Evolutionary conservation across 2,329 filamentous ascomycete genomes (phyloP).

Genomic region (Hysterium pulicare): DNA sequence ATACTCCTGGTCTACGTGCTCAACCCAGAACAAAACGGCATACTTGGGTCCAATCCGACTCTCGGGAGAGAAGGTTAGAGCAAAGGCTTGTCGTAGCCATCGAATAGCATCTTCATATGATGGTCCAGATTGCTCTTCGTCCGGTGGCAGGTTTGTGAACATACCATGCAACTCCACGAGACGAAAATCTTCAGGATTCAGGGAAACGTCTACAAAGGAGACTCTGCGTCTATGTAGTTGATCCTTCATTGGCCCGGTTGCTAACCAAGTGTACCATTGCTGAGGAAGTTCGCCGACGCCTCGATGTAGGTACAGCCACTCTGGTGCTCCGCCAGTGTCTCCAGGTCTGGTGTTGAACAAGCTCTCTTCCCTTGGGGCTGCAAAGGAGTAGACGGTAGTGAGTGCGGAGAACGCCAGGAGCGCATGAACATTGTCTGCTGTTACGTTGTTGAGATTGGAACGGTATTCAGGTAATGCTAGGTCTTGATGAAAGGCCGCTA

Average conservation of each 20-base stretch:
- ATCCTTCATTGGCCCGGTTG: slow-evolving; percentile 6
- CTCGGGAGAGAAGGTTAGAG: slow-evolving; percentile 8
- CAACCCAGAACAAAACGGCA: slow-evolving; percentile 14
- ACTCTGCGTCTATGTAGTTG: slow-evolving; percentile 15
- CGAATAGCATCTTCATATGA: slow-evolving; percentile 11
- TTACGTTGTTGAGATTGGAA: slow-evolving; percentile 10
- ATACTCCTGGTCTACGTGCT: slow-evolving; percentile 10
- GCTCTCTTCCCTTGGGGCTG: no score
- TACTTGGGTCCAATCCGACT: slow-evolving; percentile 12
- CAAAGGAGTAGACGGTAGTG: slow-evolving; percentile 14
- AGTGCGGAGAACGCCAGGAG: slow-evolving; percentile 15
- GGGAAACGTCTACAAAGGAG: slow-evolving; percentile 7
- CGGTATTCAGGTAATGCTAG: slow-evolving; percentile 18
- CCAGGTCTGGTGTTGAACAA: slow-evolving; percentile 9
- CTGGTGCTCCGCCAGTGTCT: slow-evolving; percentile 3
- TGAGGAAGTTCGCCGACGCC: slow-evolving; percentile 12
- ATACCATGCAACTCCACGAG: slow-evolving; percentile 10
- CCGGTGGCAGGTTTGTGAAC: slow-evolving; percentile 6
- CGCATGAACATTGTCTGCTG: slow-evolving; percentile 10
- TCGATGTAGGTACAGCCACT: slow-evolving; percentile 14
- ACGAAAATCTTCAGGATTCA: slow-evolving; percentile 14
- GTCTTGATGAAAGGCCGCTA: slow-evolving; percentile 16
- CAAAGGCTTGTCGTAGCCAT: slow-evolving; percentile 17
- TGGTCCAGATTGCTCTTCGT: slow-evolving; percentile 6
- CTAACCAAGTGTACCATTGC: slow-evolving; percentile 14